phyloP scores from a whole-genome alignment of 169 alveolate genomes.

The Plasmodium coatneyi region DNA sequence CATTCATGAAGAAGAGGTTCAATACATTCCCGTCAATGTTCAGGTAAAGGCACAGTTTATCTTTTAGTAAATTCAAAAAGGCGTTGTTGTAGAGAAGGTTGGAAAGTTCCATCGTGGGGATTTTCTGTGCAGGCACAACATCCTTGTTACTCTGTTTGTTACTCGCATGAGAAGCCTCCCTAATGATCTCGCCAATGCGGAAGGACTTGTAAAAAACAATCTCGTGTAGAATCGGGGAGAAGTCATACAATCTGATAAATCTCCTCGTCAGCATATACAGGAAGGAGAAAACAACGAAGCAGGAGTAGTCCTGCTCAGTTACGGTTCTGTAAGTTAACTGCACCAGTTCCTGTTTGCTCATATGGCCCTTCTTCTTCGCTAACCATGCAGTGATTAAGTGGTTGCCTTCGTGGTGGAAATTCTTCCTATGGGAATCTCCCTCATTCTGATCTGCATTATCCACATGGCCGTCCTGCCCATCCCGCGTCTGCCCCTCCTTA shows the following conservation, averaged over 20 bases:
- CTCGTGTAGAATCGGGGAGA: background rate
- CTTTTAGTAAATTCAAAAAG: slow-evolving; percentile 19
- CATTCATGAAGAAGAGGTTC: slow-evolving; percentile 13
- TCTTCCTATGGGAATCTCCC: background rate
- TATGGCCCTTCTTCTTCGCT: background rate
- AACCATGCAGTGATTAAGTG: background rate
- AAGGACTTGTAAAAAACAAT: slow-evolving; percentile 20
- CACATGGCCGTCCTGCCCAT: background rate
- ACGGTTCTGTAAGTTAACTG: background rate
- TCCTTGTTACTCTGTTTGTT: background rate
- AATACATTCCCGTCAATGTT: slow-evolving; percentile 37
- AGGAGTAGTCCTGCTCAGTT: background rate
- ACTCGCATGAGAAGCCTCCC: background rate
- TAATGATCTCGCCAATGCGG: background rate
- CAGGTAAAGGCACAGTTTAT: slow-evolving; percentile 14
- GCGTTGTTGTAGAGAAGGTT: slow-evolving; percentile 1
- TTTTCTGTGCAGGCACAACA: background rate
- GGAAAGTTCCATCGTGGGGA: background rate
- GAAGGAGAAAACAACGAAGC: background rate
- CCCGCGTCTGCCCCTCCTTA: background rate
- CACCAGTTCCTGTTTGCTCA: background rate
- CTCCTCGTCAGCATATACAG: slow-evolving; percentile 20
- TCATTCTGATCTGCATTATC: background rate
- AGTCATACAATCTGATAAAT: slow-evolving; percentile 12
- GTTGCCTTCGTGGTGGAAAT: background rate